Percentiles rank a stretch among this genome's conserved stretches.
Evolutionary conservation across 805 yeast genomes (phyloP).

Genomic region (Yarrowia sp.): DNA sequence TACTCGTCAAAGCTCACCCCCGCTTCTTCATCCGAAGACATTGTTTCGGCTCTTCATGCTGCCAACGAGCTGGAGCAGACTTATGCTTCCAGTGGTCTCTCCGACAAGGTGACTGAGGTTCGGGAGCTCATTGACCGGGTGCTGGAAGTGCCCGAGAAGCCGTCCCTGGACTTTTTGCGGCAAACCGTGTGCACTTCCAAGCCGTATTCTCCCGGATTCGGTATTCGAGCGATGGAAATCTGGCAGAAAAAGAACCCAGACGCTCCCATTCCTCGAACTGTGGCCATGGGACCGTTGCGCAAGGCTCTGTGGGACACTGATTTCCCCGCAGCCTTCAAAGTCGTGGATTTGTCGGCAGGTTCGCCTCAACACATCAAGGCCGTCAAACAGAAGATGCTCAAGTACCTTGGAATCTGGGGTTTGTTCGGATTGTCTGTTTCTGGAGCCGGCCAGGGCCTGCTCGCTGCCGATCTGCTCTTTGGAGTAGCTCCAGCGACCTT

Average conservation of each 20-base stretch:
- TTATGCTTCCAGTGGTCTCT: background rate
- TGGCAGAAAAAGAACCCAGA: constrained; percentile 13
- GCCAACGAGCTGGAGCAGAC: constrained; percentile 20
- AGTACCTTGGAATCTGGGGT: constrained; percentile 23
- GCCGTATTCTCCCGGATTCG: constrained; percentile 22
- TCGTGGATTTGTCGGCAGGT: constrained; percentile 16
- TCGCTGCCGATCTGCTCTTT: constrained; percentile 23
- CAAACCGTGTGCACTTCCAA: constrained; percentile 14
- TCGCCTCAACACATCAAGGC: constrained; percentile 4
- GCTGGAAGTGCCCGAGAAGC: constrained; percentile 10
- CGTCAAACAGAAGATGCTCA: constrained; percentile 21
- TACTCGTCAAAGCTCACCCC: constrained; percentile 12
- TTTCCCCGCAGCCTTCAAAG: constrained; percentile 22
- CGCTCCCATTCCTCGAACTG: constrained; percentile 1
- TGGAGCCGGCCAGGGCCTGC: constrained; percentile 11
- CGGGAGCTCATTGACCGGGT: constrained; percentile 14
- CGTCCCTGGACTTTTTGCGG: background rate
- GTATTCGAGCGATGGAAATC: constrained; percentile 28
- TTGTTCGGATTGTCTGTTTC: constrained; percentile 16
- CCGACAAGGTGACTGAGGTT: background rate
- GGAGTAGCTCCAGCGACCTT: constrained; percentile 46
- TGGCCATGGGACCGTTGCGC: constrained; percentile 18
- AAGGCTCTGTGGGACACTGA: constrained; percentile 14
- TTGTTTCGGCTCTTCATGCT: constrained; percentile 28
- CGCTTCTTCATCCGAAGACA: background rate